Conservation (phyloP, 805 yeast genomes). For the Kluyveromyces aestuarii region DNA sequence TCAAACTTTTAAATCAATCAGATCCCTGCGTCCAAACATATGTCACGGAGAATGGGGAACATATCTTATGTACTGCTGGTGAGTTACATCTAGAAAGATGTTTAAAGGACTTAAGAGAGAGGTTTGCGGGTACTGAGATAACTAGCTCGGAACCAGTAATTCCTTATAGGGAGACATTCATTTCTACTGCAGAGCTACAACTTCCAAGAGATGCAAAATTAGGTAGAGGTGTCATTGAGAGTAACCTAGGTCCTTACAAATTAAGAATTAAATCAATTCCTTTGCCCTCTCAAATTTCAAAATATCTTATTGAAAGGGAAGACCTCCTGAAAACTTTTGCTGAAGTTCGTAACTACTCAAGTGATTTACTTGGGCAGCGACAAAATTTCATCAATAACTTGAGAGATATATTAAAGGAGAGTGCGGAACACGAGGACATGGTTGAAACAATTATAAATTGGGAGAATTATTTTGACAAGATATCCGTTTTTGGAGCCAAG, state of each 20-base stretch:
- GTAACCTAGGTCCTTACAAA: conserved; percentile 42
- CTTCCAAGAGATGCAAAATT: conserved; percentile 36
- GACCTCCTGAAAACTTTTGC: conserved; percentile 32
- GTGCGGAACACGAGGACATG: conserved; percentile 12
- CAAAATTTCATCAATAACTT: conserved; percentile 28
- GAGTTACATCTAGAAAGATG: conserved; percentile 94
- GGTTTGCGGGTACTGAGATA: conserved; percentile 88
- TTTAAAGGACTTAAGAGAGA: conserved; percentile 75
- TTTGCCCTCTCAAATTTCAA: conserved; percentile 41
- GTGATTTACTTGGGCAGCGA: conserved; percentile 16
- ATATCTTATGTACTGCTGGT: conserved; percentile 90
- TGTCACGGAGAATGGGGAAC: conserved; percentile 85
- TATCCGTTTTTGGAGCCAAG: conserved; percentile 70
- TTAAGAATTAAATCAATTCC: conserved; percentile 42
- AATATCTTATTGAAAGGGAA: conserved; percentile 41
- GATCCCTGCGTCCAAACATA: conserved; percentile 92
- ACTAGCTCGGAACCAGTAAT: conserved; percentile 86
- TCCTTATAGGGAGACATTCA: conserved; percentile 84
- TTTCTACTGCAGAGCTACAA: conserved; percentile 41
- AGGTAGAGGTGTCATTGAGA: conserved; percentile 42
- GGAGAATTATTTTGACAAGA: conserved; percentile 28
- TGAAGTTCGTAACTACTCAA: conserved; percentile 14
- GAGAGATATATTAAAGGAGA: conserved; percentile 22
- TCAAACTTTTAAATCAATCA: conserved; percentile 70
- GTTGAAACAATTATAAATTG: conserved; percentile 21